Conservation (phyloP, 768 basidiomycete genomes). For the Rhodotorula diobovata region DNA sequence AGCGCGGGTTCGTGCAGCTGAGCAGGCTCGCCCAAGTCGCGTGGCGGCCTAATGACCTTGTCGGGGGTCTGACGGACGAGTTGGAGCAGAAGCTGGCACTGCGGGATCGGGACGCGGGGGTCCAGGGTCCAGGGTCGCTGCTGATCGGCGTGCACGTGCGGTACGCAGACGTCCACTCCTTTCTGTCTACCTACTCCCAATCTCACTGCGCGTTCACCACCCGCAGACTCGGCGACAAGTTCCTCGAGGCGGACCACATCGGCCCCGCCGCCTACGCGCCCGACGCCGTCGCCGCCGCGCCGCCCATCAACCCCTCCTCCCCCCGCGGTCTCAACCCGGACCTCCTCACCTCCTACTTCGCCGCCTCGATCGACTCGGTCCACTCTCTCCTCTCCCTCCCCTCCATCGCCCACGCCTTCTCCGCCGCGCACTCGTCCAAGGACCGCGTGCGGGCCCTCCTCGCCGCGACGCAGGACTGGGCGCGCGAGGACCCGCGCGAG, state of each 20-base stretch:
- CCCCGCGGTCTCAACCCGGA: conserved; percentile 10
- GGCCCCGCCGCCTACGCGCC: conserved; percentile 4
- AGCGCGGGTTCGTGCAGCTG: conserved; percentile 16
- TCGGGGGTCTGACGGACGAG: neutral
- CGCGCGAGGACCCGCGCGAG: neutral
- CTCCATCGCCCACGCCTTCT: neutral
- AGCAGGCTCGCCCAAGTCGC: conserved; percentile 5
- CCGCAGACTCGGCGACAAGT: conserved; percentile 35
- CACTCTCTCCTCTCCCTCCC: conserved; percentile 12
- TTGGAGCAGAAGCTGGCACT: neutral
- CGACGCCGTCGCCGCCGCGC: neutral
- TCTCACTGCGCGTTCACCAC: neutral
- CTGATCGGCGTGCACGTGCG: conserved; percentile 35
- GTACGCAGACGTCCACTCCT: neutral
- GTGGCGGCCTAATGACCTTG: conserved; percentile 17
- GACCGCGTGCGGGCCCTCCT: neutral
- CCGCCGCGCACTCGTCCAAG: neutral
- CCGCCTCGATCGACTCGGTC: conserved; percentile 22
- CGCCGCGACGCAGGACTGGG: neutral
- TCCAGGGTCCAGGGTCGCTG: conserved; percentile 18
- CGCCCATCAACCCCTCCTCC: neutral
- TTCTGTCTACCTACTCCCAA: no score
- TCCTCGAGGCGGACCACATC: conserved; percentile 27
- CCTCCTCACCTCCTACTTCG: conserved; percentile 16
- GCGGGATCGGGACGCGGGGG: neutral